These are phyloP conservation scores for Ceratocystis colombiana DNA, from an alignment of 2,329 filamentous ascomycete species.

Conservation along the genomic window DNA sequence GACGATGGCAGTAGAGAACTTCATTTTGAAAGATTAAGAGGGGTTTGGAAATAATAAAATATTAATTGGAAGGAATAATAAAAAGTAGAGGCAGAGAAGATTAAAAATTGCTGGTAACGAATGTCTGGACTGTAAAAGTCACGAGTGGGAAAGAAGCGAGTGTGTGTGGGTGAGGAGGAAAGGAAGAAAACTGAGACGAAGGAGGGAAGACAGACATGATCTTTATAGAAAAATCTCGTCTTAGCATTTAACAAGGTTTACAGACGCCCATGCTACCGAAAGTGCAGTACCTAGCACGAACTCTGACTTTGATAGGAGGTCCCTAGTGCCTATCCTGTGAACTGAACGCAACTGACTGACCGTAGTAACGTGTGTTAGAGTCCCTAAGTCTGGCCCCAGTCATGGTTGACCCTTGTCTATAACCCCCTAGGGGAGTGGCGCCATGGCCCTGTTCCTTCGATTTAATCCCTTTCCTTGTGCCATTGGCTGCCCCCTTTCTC, in stretches of 20 bases:
- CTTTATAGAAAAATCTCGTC: slow-evolving; percentile 38
- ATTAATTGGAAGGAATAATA: slow-evolving; percentile 34
- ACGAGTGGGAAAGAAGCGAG: slow-evolving; percentile 28
- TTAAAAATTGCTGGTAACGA: slow-evolving; percentile 25
- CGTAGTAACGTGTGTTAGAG: background rate
- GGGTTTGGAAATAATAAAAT: slow-evolving; percentile 36
- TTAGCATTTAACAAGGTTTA: slow-evolving; percentile 7
- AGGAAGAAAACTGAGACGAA: slow-evolving; percentile 28
- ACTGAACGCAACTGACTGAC: background rate
- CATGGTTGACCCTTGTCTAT: background rate
- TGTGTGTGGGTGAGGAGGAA: slow-evolving; percentile 43
- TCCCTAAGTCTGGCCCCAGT: background rate
- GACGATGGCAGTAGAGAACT: slow-evolving; percentile 48
- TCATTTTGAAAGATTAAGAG: slow-evolving; percentile 50
- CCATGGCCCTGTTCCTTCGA: slow-evolving; percentile 7
- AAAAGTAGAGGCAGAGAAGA: slow-evolving; percentile 31
- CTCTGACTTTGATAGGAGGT: background rate
- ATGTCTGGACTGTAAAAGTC: slow-evolving; percentile 25
- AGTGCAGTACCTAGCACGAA: slow-evolving; percentile 20
- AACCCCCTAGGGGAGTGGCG: background rate
- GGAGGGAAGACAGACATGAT: slow-evolving; percentile 34
- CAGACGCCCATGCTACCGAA: slow-evolving; percentile 26
- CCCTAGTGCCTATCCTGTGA: background rate
- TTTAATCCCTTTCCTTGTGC: background rate
- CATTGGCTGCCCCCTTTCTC: slow-evolving; percentile 12